Conservation (phyloP, 345 rosid genomes). For the Arabidopsis arenosa region DNA sequence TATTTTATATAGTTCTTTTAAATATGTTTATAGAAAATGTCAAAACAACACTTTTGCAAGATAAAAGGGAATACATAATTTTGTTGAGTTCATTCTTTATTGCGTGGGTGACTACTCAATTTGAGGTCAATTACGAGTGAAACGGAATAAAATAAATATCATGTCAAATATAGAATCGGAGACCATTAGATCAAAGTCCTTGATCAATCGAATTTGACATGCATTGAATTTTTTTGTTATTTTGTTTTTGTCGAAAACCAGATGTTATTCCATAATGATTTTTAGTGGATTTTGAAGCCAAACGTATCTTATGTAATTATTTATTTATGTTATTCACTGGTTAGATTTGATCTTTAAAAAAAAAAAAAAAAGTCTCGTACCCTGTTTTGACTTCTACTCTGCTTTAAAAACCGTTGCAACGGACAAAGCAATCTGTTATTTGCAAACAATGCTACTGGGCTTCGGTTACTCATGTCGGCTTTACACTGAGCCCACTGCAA, state of each 20-base stretch:
- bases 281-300: not conserved
- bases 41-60: not conserved
- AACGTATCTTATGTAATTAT: not conserved
- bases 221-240: not conserved
- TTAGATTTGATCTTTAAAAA: not conserved
- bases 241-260: not conserved
- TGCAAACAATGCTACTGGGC: not conserved
- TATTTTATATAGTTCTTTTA: not conserved
- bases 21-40: conserved; percentile 2
- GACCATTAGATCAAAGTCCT: not conserved
- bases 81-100: not conserved
- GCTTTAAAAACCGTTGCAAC: conserved; percentile 1
- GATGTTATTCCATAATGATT: not conserved
- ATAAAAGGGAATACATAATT: not conserved
- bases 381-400: conserved; percentile 9
- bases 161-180: not conserved
- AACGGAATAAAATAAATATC: not conserved
- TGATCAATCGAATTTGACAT: not conserved
- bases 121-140: not conserved
- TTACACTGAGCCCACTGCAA: conserved; percentile 12
- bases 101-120: not conserved
- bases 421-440: conserved; percentile 6
- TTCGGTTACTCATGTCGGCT: conserved; percentile 7
- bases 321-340: not conserved
- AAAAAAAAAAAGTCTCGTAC: not conserved